A percentile compares a stretch with the other conserved stretches of the same genome.
Conservation (phyloP, 257 asterid genomes). For the Solanum paucissectum region DNA sequence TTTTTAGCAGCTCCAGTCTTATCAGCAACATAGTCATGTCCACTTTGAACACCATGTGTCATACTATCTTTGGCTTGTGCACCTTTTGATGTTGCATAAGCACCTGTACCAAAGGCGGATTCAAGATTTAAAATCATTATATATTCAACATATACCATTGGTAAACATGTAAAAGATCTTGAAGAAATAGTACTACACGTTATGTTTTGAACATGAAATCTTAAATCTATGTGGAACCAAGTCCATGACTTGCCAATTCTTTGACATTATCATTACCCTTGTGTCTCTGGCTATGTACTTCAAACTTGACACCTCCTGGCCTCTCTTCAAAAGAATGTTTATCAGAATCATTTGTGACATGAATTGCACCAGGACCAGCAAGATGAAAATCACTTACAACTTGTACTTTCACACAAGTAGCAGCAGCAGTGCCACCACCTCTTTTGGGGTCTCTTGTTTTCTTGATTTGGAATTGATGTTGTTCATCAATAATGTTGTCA, state of each 20-base stretch:
- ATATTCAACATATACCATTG: too few relatives aligned
- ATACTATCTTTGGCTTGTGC: conserved; percentile 7
- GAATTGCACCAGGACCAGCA: neutral
- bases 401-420: conserved; percentile 19
- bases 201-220: too few relatives aligned
- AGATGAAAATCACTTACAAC: neutral
- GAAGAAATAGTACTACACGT: too few relatives aligned
- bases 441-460: conserved; percentile 46
- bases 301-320: conserved; percentile 8
- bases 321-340: neutral
- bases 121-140: too few relatives aligned
- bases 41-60: neutral
- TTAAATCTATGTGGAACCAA: neutral
- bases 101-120: too few relatives aligned
- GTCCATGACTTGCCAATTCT: conserved; percentile 7
- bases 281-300: neutral
- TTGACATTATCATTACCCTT: neutral
- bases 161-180: neutral
- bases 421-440: conserved; percentile 32
- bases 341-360: neutral
- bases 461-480: conserved; percentile 20
- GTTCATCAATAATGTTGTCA: conserved; percentile 15
- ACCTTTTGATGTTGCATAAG: too few relatives aligned
- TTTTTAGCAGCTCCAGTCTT: conserved; percentile 20
- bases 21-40: conserved; percentile 1